Conservation (phyloP, 805 yeast genomes). For the Kuraishia piskuri region DNA sequence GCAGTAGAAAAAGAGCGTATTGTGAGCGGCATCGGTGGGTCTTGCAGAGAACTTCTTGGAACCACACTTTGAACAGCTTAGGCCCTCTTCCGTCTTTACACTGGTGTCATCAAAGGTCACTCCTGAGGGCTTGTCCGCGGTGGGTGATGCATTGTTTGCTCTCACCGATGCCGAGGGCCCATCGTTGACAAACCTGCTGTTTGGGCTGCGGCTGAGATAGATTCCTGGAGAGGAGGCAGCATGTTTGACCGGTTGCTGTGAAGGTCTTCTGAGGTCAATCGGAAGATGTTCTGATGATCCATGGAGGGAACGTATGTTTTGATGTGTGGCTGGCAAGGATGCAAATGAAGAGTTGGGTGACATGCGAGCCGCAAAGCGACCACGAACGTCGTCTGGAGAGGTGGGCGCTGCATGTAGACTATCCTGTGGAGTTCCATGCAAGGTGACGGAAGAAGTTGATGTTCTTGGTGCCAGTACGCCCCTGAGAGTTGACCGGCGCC, state of each 20-base stretch:
- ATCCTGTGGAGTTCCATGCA: neutral
- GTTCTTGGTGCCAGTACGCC: neutral
- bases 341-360: neutral
- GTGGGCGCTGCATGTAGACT: neutral
- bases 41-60: slow-evolving; percentile 16
- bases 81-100: neutral
- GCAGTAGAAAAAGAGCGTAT: slow-evolving; percentile 17
- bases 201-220: neutral
- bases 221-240: neutral
- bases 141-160: neutral
- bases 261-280: neutral
- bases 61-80: slow-evolving; percentile 14
- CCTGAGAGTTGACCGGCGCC: neutral
- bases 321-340: neutral
- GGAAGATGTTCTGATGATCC: neutral
- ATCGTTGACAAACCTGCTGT: neutral
- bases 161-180: neutral
- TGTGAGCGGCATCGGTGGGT: slow-evolving; percentile 8
- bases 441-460: neutral
- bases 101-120: neutral
- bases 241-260: neutral
- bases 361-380: neutral
- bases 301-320: neutral
- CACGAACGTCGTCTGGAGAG: neutral
- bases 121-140: neutral